Evolutionary conservation across 768 basidiomycete species (phyloP), one percentile per base, ranked within the genome.

Genomic region (Nidularia sp.): DNA sequence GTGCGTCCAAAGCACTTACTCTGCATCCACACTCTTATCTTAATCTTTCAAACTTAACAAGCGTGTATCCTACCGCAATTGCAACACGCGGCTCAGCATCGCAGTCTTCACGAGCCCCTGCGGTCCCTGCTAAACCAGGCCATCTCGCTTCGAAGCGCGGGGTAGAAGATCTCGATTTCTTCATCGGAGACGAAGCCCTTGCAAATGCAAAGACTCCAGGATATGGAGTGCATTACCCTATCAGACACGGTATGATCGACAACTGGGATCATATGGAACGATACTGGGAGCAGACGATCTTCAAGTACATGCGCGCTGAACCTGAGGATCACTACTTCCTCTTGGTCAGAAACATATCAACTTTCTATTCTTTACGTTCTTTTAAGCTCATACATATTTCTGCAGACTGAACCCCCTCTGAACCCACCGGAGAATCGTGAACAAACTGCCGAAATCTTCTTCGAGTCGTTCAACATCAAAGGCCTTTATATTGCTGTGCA

Each of bases 261-360:
- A 97, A 97, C 62, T 95, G 93, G 93, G 93, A 95, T 67, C 85
- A 97, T 59, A 98, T 98, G 95, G 96, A 98, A 68, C 79, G 95
- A 31, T 98, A 94, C 72, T 99, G 97, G 97, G 94, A 97, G 69
- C 96, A 99, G 77, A 92, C 89, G 58, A 98, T 98, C 80, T 99
- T 98, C 85, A 98, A 99, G 72, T 98, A 98, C 74, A 79, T 99
- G 55, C 81, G 96, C 52, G 95, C 95, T 6, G 97, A 99, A 70
- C 97, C 97, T 10, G 97, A 98, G 72, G 96, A 98, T 72, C 97
- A 98, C 69, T 90, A 98, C 70, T 98, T 99, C 72, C 82, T 98
- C 47, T 74, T 99, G 65, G 96, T 98, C 60, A 68, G 94, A 75
- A 45, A 15, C 35, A 12, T 47, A 2, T 33, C 46, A 18, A 18